Percentiles rank a stretch among this genome's conserved stretches.
Evolutionary conservation across 2,329 filamentous ascomycete genomes (phyloP).

Genomic region (Camptophora hylomeconis): DNA sequence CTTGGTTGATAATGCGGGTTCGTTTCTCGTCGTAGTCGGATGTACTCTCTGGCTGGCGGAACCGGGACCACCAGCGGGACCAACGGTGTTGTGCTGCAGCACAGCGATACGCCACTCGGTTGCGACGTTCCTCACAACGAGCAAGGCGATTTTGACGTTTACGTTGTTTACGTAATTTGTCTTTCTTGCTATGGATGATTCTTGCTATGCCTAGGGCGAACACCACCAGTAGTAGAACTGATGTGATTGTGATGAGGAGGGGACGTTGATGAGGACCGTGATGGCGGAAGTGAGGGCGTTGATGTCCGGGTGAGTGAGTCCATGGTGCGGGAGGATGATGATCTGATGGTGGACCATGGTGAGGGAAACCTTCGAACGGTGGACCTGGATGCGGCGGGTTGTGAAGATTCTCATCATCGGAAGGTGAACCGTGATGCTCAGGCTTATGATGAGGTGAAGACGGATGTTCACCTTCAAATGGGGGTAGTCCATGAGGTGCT

Average conservation of each 20-base stretch:
- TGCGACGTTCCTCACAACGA: constrained; percentile 40
- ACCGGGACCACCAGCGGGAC: constrained; percentile 36
- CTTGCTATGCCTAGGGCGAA: constrained; percentile 32
- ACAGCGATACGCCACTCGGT: constrained; percentile 37
- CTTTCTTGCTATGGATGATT: constrained; percentile 27
- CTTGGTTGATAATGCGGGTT: constrained; percentile 33
- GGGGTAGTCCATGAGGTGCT: neutral
- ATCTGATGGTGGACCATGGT: constrained; percentile 6
- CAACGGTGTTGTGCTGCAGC: constrained; percentile 40
- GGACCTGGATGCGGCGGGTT: constrained; percentile 1
- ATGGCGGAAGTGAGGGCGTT: constrained; percentile 1
- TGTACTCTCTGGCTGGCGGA: constrained; percentile 21
- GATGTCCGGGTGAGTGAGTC: constrained; percentile 2
- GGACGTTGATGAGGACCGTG: constrained; percentile 4
- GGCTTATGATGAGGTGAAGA: constrained; percentile 1
- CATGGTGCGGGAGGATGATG: constrained; percentile 3
- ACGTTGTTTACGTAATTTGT: constrained; percentile 36
- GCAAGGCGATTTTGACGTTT: constrained; percentile 40
- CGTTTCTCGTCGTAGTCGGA: constrained; percentile 40
- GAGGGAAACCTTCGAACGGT: neutral
- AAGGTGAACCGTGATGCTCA: constrained; percentile 4
- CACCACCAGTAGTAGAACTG: constrained; percentile 23
- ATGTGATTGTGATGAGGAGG: constrained; percentile 22
- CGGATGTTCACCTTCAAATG: neutral
- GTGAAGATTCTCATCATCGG: constrained; percentile 1